Base-by-base conservation (phyloP, 768 basidiomycete genomes). In the Termitomyces heimii region DNA sequence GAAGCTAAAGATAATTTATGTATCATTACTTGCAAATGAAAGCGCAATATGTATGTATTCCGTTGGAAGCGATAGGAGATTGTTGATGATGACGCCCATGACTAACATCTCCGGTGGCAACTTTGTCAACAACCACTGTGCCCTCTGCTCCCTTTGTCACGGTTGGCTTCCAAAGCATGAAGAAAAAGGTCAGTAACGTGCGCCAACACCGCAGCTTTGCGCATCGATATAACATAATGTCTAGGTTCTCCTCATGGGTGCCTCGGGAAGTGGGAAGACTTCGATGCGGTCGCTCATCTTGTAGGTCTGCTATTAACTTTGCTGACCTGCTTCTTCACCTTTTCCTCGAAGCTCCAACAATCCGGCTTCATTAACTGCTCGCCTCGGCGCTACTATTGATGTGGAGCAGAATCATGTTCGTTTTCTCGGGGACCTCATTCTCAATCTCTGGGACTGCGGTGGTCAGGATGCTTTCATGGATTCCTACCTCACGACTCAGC, bases 201-300 rank as follows among this genome's bases (percentile, higher is more conserved):
- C 50, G 52, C 53, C 22, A 47, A 48, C 34, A 35, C 62, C 35
- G 53, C 56, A 55, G 47, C 52, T 53, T 59, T 18, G 48, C 56
- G 49, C 54, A 58, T 39, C 53, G 42, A 60, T 62, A 53, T 61
- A 55, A 64, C 64, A 60, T 65, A 59, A 64, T 64, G 31, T 60
- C 45, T 66, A 98, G 95, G 94, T 98, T 46, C 84, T 99, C 64
- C 80, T 98, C 60, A 99, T 99, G 97, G 97, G 97, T 63, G 94
- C 94, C 66, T 93, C 91, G 22, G 92, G 92, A 61, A 92, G 91
- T 66, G 90, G 90, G 56, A 93, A 92, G 78, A 98, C 96, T 12
- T 98, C 96, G 5, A 99, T 99, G 97, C 84, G 97, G 54, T 95
- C 94, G 28, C 88, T 99, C 71, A 98, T 99, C 68, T 99, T 99